Percentiles rank a stretch among this genome's conserved stretches.
These are phyloP conservation scores for Dryas integrifolia DNA, from an alignment of 331 rosid species.

Conservation along the genomic window DNA sequence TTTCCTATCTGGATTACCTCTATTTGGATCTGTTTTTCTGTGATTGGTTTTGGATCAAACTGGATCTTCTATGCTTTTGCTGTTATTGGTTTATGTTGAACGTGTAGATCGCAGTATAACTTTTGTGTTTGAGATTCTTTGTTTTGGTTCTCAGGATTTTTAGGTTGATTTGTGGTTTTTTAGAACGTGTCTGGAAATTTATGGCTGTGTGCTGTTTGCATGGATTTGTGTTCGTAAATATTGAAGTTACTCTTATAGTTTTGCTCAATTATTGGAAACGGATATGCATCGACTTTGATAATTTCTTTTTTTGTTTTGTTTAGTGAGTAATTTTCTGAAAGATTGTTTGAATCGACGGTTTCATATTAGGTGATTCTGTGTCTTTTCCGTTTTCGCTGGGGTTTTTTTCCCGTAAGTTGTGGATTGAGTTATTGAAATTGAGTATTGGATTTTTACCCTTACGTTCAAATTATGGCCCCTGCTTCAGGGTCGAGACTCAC, in stretches of 20 bases:
- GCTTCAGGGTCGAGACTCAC: neutral
- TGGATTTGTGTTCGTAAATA: no score
- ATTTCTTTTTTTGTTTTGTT: neutral
- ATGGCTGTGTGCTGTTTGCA: neutral
- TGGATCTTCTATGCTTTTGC: neutral
- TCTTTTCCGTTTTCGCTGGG: no score
- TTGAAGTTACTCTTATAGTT: neutral
- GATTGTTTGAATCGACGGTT: neutral
- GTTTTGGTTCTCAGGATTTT: neutral
- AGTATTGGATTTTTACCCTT: neutral
- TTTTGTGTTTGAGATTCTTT: neutral
- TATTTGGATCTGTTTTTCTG: constrained; percentile 12
- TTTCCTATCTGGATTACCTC: neutral
- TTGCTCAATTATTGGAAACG: neutral
- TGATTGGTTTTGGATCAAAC: neutral
- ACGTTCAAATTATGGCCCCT: neutral
- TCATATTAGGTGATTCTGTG: neutral
- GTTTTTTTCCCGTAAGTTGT: neutral
- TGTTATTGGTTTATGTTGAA: neutral
- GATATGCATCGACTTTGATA: neutral
- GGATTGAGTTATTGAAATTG: constrained; percentile 17
- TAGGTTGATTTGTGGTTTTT: constrained; percentile 1
- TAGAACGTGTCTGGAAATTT: neutral
- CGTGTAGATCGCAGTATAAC: constrained; percentile 28
- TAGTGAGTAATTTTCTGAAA: neutral